Evolutionary conservation across 2,329 filamentous ascomycete species (phyloP).

Genomic region (Ascochyta lentis): DNA sequence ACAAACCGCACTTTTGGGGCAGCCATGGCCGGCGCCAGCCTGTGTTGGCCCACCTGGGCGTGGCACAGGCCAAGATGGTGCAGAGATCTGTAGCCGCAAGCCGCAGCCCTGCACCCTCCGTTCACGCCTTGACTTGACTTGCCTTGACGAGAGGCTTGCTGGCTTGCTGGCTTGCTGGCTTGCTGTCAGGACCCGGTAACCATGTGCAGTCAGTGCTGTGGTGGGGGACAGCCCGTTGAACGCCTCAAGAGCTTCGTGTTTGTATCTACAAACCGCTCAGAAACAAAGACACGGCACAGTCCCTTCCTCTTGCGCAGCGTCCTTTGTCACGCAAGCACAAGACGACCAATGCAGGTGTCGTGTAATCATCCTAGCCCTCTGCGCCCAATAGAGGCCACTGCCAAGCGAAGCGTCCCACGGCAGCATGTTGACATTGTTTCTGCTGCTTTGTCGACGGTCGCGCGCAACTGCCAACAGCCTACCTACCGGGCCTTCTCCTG

Average conservation of each 20-base stretch:
- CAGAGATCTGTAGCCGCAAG: conserved; percentile 39
- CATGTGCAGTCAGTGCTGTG: conserved; percentile 22
- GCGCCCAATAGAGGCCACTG: conserved; percentile 29
- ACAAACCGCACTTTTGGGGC: conserved; percentile 34
- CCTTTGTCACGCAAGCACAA: conserved; percentile 23
- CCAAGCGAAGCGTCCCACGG: conserved; percentile 33
- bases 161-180: conserved; percentile 30
- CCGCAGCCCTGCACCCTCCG: conserved; percentile 28
- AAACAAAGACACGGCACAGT: conserved; percentile 11
- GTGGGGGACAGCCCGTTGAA: conserved; percentile 23
- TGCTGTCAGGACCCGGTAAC: conserved; percentile 25
- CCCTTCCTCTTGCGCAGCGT: conserved; percentile 15
- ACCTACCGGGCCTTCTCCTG: conserved; percentile 17
- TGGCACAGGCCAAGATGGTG: conserved; percentile 9
- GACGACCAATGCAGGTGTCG: conserved; percentile 18
- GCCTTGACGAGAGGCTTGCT: conserved; percentile 22
- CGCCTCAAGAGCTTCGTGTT: not conserved
- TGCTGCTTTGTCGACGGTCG: conserved; percentile 10
- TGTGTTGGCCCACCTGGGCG: conserved; percentile 21
- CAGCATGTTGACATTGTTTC: conserved; percentile 6
- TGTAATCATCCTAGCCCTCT: conserved; percentile 23
- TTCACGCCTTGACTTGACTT: not conserved
- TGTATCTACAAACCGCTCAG: conserved; percentile 18
- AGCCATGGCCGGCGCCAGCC: conserved; percentile 30
- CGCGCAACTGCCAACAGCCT: not conserved